Conservation (phyloP, 805 yeast genomes). For the Myxozyma kluyveri region DNA sequence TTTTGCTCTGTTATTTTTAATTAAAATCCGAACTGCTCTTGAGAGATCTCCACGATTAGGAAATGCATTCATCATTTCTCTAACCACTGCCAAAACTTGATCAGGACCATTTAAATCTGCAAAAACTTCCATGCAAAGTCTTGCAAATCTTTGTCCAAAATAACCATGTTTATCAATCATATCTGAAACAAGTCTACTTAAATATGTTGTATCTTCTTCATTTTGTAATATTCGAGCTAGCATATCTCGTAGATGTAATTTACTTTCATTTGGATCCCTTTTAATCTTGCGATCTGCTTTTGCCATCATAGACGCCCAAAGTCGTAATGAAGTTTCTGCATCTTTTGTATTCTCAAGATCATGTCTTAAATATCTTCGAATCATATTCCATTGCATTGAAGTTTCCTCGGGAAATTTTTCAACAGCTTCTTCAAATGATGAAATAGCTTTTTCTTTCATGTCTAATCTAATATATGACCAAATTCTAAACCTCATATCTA, state of each 20-base stretch:
- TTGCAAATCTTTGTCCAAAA: constrained; percentile 15
- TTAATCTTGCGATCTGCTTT: constrained; percentile 10
- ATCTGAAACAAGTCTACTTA: neutral
- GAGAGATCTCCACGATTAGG: constrained; percentile 10
- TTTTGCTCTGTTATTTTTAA: neutral
- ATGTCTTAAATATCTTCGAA: constrained; percentile 5
- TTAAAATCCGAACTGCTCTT: constrained; percentile 3
- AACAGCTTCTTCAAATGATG: constrained; percentile 5
- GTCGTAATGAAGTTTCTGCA: neutral
- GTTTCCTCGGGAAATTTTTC: constrained; percentile 3
- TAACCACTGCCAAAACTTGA: constrained; percentile 8
- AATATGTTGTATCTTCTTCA: neutral
- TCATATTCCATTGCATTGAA: constrained; percentile 19
- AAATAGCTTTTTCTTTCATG: constrained; percentile 3
- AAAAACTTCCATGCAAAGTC: constrained; percentile 6
- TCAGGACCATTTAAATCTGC: constrained; percentile 11
- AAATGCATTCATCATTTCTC: constrained; percentile 1
- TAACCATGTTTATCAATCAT: neutral
- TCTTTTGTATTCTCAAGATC: constrained; percentile 1
- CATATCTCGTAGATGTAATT: constrained; percentile 5
- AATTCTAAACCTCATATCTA: constrained; percentile 21
- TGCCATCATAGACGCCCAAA: neutral
- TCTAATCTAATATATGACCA: constrained; percentile 25
- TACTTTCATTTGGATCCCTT: neutral
- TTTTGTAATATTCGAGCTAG: constrained; percentile 3